A percentile compares a stretch with the other conserved stretches of the same genome.
phyloP scores from a whole-genome alignment of 2,329 filamentous ascomycete species.

The Colletotrichum sp. region DNA sequence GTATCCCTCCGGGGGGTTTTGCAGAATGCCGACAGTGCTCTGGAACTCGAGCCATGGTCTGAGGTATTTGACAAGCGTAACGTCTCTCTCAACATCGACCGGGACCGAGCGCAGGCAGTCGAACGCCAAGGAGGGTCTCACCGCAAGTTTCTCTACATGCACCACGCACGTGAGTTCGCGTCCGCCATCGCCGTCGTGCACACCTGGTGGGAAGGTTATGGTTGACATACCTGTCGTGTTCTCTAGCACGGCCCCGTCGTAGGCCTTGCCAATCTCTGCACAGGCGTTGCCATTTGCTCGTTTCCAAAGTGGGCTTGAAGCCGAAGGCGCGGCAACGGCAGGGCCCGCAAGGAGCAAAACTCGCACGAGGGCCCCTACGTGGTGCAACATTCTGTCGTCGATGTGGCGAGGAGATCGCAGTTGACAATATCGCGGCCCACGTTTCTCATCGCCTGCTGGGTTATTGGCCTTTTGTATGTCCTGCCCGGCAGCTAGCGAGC shows the following conservation, averaged over 20 bases:
- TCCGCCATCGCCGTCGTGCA: no score
- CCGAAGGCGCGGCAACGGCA: not conserved
- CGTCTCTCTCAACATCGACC: slow-evolving; percentile 15
- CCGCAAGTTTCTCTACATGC: not conserved
- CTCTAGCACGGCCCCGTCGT: not conserved
- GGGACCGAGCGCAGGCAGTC: slow-evolving; percentile 23
- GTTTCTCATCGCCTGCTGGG: no score
- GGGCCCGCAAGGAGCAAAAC: not conserved
- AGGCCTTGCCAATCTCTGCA: not conserved
- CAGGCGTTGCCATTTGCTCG: not conserved
- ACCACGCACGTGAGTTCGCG: no score
- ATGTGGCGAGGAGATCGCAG: no score
- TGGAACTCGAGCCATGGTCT: slow-evolving; percentile 24
- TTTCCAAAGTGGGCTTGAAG: not conserved
- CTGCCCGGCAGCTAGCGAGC: no score
- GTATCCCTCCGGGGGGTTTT: slow-evolving; percentile 22
- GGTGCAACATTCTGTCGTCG: not conserved
- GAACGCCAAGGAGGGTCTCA: slow-evolving; percentile 22
- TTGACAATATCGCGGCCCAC: no score
- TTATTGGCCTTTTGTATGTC: no score
- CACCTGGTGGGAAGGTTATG: no score
- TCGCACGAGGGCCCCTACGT: not conserved
- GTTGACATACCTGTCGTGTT: not conserved
- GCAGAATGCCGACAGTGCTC: slow-evolving; percentile 23
- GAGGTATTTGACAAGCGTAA: slow-evolving; percentile 20